Evolutionary conservation across 208 protist species (phyloP), one percentile per base, ranked within the genome.

Genomic region (Leptomonas pyrrhocoris): DNA sequence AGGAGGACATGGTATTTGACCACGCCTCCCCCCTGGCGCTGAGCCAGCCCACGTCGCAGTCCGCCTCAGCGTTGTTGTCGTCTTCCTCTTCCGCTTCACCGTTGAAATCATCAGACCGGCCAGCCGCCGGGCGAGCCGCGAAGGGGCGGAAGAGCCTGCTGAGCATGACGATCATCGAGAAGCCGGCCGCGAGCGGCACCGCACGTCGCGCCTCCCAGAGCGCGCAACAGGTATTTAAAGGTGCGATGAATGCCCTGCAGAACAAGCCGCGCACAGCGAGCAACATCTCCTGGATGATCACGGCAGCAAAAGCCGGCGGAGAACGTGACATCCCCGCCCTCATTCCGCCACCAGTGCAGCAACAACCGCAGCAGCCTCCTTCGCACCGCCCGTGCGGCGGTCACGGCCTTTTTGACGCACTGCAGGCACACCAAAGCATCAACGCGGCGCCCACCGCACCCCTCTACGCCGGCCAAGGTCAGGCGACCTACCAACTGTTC

Each of bases 151-250:
- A 15, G 3, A 57, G 48, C 36, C 31, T 36, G 30, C 2, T 55
- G 61, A 67, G 61, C 28, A 49, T 57, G 48, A 67, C 48, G 23
- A 55, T 48, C 5, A 18, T 67, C 19, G 42, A 30, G 34, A 67
- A 67, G 48, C 61, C 61, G 5, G 6, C 43, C 8, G 45, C 45
- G 19, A 15, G 7, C 21, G 19, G 19, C 48, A 4, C 11, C 16
- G n/a, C 18, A 6, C 12, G 23, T 13, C 21, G 6, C 3, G n/a
- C 48, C 21, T 28, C 30, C 6, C 21, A 2, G 21, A 45, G 23
- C 36, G 19, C 21, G 21, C 36, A 6, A 8, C 25, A 23, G 4
- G 11, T 11, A 4, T 45, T 58, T 5, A 21, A 16, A 3, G 34
- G 34, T 9, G 34, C 34, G 3, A 9, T 38, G 31, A 11, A 18